Conservation (phyloP, 2,329 filamentous ascomycete species). For the Hortaea werneckii region DNA sequence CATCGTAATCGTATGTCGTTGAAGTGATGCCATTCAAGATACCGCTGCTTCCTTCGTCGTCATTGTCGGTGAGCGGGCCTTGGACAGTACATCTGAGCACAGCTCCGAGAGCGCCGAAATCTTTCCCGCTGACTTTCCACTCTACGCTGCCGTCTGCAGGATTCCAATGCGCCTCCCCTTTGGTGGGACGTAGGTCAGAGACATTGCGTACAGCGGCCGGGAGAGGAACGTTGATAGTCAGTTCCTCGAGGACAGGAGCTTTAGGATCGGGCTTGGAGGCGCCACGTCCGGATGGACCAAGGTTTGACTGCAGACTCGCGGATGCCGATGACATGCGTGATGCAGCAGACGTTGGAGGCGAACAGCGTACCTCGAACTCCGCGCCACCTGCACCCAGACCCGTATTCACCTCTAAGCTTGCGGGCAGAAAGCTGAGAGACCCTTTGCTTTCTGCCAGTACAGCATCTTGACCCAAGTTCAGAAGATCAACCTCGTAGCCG, state of each 20-base stretch:
- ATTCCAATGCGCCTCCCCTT: slow-evolving; percentile 74
- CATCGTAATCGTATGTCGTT: slow-evolving; percentile 32
- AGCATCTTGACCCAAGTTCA: slow-evolving; percentile 52
- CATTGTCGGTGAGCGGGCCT: slow-evolving; percentile 45
- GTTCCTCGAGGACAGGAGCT: slow-evolving; percentile 53
- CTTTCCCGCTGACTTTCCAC: slow-evolving; percentile 74
- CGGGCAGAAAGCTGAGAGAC: slow-evolving; percentile 49
- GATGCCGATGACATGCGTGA: slow-evolving; percentile 9
- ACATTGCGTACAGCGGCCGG: slow-evolving; percentile 72
- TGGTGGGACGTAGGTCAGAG: slow-evolving; percentile 67
- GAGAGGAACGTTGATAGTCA: slow-evolving; percentile 69
- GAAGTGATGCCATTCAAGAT: slow-evolving; percentile 28
- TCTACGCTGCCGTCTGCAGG: slow-evolving; percentile 63
- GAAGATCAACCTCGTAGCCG: slow-evolving; percentile 85
- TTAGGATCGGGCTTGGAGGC: slow-evolving; percentile 18
- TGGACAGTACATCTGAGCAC: slow-evolving; percentile 71
- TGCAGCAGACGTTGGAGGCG: slow-evolving; percentile 47
- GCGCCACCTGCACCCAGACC: slow-evolving; percentile 62
- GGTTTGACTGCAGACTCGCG: slow-evolving; percentile 20
- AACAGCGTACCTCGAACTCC: slow-evolving; percentile 81
- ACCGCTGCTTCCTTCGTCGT: slow-evolving; percentile 31
- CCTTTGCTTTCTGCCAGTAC: slow-evolving; percentile 12
- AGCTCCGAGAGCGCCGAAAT: slow-evolving; percentile 46
- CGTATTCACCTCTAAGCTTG: slow-evolving; percentile 71
- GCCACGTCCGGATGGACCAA: slow-evolving; percentile 2